Conservation (phyloP, 2,329 filamentous ascomycete genomes). For the Lasiodiplodia theobromae region DNA sequence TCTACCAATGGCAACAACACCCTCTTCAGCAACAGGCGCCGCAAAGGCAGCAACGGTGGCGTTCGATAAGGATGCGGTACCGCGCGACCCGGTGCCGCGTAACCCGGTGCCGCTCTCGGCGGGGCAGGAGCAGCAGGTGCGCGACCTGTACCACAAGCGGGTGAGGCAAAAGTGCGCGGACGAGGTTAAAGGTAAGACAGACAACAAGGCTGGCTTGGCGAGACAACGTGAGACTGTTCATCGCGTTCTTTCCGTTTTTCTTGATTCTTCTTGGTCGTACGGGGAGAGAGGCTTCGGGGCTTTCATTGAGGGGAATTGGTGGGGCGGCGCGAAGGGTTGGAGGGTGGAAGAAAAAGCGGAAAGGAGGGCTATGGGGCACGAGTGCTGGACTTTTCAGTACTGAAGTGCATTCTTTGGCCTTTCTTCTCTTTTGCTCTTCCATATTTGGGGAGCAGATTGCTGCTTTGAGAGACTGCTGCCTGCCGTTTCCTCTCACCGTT, state of each 20-base stretch:
- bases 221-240: too few relatives aligned
- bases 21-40: neutral
- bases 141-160: constrained; percentile 79
- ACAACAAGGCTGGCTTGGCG: too few relatives aligned
- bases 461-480: neutral
- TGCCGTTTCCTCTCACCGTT: neutral
- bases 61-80: constrained; percentile 12
- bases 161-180: constrained; percentile 76
- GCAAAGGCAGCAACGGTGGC: neutral
- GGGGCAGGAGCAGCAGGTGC: constrained; percentile 80
- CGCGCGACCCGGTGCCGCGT: constrained; percentile 45
- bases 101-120: constrained; percentile 86
- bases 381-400: neutral
- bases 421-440: neutral
- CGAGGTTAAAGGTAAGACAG: constrained; percentile 55
- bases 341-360: neutral
- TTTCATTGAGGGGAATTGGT: too few relatives aligned
- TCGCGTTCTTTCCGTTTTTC: too few relatives aligned
- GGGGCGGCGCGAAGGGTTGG: neutral
- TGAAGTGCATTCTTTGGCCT: neutral
- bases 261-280: too few relatives aligned
- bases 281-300: too few relatives aligned
- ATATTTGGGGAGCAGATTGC: too few relatives aligned
- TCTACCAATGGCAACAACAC: constrained; percentile 16
- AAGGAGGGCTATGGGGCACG: neutral